A percentile compares a stretch with the other conserved stretches of the same genome.
phyloP scores from a whole-genome alignment of 2,329 filamentous ascomycete genomes.

The Cercospora sp. region DNA sequence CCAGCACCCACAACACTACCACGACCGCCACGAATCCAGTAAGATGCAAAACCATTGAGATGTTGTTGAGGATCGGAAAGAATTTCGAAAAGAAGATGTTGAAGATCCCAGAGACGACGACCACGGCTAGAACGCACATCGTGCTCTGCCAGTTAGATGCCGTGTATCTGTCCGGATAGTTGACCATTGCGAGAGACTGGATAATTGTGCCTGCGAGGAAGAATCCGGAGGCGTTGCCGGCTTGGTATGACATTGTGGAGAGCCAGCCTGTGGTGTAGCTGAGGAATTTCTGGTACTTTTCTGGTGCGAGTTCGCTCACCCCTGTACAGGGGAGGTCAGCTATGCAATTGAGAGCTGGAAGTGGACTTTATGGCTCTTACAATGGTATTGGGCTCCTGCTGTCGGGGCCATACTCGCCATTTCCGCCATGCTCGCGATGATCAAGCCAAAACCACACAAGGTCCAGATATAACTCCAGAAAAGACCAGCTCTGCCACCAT shows the following conservation, averaged over 20 bases:
- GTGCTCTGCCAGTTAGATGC: constrained; percentile 27
- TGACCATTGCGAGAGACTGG: constrained; percentile 27
- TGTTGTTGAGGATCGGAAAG: constrained; percentile 26
- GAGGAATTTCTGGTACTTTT: constrained; percentile 29
- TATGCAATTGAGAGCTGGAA: neutral
- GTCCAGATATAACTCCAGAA: constrained; percentile 29
- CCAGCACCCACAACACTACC: constrained; percentile 23
- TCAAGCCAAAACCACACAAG: constrained; percentile 21
- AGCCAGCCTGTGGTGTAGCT: constrained; percentile 33
- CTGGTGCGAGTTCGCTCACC: constrained; percentile 18
- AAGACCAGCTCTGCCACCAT: constrained; percentile 24
- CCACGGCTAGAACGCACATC: constrained; percentile 24
- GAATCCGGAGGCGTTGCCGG: constrained; percentile 28
- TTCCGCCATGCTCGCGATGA: constrained; percentile 34
- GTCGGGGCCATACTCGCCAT: constrained; percentile 38
- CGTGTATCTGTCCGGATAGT: constrained; percentile 21
- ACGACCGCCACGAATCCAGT: constrained; percentile 26
- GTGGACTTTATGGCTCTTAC: neutral
- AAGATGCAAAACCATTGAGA: constrained; percentile 25
- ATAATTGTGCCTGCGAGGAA: constrained; percentile 28
- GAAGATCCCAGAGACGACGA: constrained; percentile 27
- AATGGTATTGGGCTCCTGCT: constrained; percentile 29
- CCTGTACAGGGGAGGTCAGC: constrained; percentile 8
- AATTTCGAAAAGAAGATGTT: constrained; percentile 25
- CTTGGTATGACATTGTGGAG: constrained; percentile 26